Base-by-base conservation (phyloP, 2,329 filamentous ascomycete species). In the Ophiocordyceps australis region DNA sequence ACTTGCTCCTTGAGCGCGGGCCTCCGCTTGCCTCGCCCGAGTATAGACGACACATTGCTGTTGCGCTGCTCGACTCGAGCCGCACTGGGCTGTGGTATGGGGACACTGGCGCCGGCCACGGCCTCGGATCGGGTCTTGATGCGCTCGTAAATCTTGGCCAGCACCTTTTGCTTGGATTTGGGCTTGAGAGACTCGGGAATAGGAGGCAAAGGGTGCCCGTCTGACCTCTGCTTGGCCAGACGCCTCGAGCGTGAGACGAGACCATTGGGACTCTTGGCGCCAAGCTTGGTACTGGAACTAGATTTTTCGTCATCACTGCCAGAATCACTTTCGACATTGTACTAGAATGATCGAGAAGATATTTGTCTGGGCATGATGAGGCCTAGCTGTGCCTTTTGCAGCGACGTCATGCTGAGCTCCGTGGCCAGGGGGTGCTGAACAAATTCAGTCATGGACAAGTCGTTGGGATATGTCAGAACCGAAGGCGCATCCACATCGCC, bases 261-360 rank as follows among this genome's bases (percentile, higher is more conserved):
- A 8, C 28, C 37, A 20, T 9, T 20, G 2, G 28, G 29, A 13
- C 23, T 35, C 16, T 35, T 32, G 18, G 23, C n/a, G n/a, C n/a
- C n/a, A n/a, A n/a, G 14, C 8, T 14, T 15, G n/a, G 14, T 8
- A 6, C 11, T 17, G 23, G 20, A 9, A 13, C 10, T 11, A 5
- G 11, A 12, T 14, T 11, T 20, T 4, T 24, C 29, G 4, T 40
- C 36, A 13, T 36, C 33, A 13, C 38, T 38, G 4, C 19, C 21
- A 9, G 46, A 38, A 9, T 47, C 47, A 22, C 43, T 49, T 37
- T 52, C 47, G 33, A 49, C 37, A 35, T 44, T 36, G 29, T 52
- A 52, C 49, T 52, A 53, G 26, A 45, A 46, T 14, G 45, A 34
- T 36, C 47, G 48, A 35, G 37, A 40, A 20, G 39, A 30, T 22